Percentiles rank a stretch among this genome's conserved stretches.
Evolutionary conservation across 352 stramenopile species (phyloP).

Genomic region (Phytophthora pseudosyringae): DNA sequence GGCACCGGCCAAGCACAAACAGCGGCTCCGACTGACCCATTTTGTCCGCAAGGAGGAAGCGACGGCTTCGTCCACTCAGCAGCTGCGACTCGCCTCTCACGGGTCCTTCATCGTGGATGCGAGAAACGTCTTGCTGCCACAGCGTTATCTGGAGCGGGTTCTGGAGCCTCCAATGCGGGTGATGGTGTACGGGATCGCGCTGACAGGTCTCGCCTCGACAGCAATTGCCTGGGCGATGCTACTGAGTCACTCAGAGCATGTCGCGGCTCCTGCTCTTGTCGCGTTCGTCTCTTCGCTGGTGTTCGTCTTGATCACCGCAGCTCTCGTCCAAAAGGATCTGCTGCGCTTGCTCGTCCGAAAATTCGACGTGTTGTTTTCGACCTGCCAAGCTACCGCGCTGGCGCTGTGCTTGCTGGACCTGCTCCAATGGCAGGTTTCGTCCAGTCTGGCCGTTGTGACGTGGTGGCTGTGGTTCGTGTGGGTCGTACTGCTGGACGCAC

Average conservation of each 20-base stretch:
- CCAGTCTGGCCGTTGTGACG: conserved; percentile 38
- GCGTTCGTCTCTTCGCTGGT: conserved; percentile 1
- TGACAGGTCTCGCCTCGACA: conserved; percentile 10
- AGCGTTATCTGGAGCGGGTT: not conserved
- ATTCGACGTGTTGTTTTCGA: conserved; percentile 39
- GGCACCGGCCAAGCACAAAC: not conserved
- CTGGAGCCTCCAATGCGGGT: not conserved
- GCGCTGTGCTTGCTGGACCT: conserved; percentile 41
- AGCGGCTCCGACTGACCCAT: conserved; percentile 7
- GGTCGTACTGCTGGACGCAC: conserved; percentile 52
- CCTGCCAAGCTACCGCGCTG: conserved; percentile 15
- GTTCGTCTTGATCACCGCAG: conserved; percentile 7
- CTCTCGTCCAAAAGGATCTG: conserved; percentile 24
- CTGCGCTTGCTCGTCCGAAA: conserved; percentile 26
- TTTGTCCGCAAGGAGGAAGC: conserved; percentile 8
- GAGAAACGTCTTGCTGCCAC: conserved; percentile 8
- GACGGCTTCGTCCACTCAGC: conserved; percentile 1
- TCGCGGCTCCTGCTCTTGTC: not conserved
- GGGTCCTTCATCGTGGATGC: conserved; percentile 23
- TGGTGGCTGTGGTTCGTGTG: conserved; percentile 63
- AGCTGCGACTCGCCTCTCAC: conserved; percentile 16
- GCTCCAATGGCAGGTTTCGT: conserved; percentile 41
- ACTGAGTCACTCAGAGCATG: not conserved
- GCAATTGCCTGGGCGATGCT: conserved; percentile 12
- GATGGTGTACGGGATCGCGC: not conserved